Percentiles rank a stretch among this genome's conserved stretches.
Evolutionary conservation across 1,284 basidiomycete species (phyloP).

Genomic region (Volvariella surrecta): DNA sequence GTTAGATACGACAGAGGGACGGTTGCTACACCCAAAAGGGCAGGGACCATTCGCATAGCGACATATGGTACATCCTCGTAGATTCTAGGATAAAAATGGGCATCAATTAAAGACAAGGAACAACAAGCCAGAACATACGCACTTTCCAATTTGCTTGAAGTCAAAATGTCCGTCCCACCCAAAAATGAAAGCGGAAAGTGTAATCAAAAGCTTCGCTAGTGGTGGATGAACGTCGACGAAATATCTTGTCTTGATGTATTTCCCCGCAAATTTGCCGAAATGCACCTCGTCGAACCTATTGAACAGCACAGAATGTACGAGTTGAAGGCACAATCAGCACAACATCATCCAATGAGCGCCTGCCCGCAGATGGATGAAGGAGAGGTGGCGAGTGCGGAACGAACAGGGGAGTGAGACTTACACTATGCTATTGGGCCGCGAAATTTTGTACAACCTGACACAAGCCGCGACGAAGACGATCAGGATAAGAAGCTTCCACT

Average conservation of each 20-base stretch:
- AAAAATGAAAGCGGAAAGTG: slow-evolving; percentile 79
- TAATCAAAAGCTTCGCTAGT: slow-evolving; percentile 92
- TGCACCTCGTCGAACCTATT: slow-evolving; percentile 92
- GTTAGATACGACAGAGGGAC: slow-evolving; percentile 93
- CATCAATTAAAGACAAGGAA: slow-evolving; percentile 7
- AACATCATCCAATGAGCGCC: not conserved
- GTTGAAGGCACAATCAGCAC: slow-evolving; percentile 1
- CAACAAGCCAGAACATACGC: slow-evolving; percentile 21
- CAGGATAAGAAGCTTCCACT: slow-evolving; percentile 63
- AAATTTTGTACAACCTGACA: slow-evolving; percentile 76
- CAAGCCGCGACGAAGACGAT: slow-evolving; percentile 60
- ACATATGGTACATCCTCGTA: slow-evolving; percentile 91
- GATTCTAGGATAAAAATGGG: slow-evolving; percentile 32
- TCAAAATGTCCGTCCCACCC: slow-evolving; percentile 95
- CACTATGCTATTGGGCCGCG: slow-evolving; percentile 84
- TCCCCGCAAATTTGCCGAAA: slow-evolving; percentile 91
- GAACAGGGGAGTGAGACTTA: slow-evolving; percentile 43
- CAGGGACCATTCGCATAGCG: slow-evolving; percentile 92
- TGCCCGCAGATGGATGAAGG: not conserved
- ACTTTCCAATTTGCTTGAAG: slow-evolving; percentile 97
- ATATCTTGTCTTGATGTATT: slow-evolving; percentile 86
- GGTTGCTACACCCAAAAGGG: slow-evolving; percentile 82
- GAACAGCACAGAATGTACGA: not conserved
- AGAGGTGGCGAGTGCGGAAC: slow-evolving; percentile 1
- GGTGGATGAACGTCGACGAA: slow-evolving; percentile 98